A percentile compares a stretch with the other conserved stretches of the same genome.
Conservation (phyloP, 345 rosid species). For the Heritiera fomes region DNA sequence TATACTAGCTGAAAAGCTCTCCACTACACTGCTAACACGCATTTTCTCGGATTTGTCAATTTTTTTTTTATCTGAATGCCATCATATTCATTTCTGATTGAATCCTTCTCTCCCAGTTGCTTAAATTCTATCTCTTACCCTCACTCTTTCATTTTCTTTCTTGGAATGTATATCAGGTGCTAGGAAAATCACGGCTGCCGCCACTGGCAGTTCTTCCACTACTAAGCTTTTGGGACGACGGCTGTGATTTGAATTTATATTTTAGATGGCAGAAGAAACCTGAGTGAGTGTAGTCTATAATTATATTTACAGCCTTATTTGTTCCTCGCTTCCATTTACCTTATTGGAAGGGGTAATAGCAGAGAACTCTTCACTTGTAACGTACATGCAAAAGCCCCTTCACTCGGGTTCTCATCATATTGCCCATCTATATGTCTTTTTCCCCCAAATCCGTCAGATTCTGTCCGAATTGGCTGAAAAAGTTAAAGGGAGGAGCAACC, state of each 20-base stretch:
- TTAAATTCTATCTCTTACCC: background rate
- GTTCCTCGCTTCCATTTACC: slow-evolving; percentile 5
- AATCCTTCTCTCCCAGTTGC: background rate
- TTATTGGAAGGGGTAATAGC: slow-evolving; percentile 12
- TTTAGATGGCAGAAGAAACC: background rate
- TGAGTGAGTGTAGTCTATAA: slow-evolving; percentile 10
- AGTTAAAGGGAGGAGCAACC: background rate
- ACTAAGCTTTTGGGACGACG: slow-evolving; percentile 40
- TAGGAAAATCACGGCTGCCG: slow-evolving; percentile 28
- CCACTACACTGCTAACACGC: background rate
- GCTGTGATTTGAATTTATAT: slow-evolving; percentile 30
- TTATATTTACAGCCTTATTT: background rate
- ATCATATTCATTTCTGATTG: background rate
- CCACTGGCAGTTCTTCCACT: slow-evolving; percentile 30
- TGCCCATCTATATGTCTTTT: background rate
- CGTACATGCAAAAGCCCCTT: background rate
- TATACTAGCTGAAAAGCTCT: background rate
- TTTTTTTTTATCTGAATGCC: background rate
- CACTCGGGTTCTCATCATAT: background rate
- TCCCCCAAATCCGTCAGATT: background rate
- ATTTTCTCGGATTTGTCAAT: background rate
- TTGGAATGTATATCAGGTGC: slow-evolving; percentile 33
- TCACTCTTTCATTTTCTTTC: background rate
- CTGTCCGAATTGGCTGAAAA: background rate
- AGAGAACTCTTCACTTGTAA: slow-evolving; percentile 5